These are phyloP conservation scores for Pulveroboletus sp. DNA, from an alignment of 768 basidiomycete species.

Conservation along the genomic window DNA sequence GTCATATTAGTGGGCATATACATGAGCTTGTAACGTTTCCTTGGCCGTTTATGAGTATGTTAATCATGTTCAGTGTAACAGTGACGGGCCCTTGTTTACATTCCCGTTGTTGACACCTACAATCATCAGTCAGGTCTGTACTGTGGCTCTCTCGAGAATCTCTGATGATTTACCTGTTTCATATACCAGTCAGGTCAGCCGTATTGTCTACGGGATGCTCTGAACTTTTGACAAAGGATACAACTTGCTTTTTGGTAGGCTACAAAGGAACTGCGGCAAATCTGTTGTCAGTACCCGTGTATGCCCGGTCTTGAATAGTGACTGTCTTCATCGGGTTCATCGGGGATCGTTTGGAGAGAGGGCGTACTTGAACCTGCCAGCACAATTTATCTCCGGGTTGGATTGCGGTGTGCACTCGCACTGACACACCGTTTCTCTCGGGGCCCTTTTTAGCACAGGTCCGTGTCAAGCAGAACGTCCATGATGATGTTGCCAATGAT, in stretches of 20 bases:
- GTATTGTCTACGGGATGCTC: background rate
- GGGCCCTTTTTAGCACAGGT: conserved; percentile 33
- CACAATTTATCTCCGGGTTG: background rate
- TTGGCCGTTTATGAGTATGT: background rate
- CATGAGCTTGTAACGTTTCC: conserved; percentile 58
- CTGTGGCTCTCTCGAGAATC: background rate
- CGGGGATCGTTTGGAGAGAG: conserved; percentile 61
- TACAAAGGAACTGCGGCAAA: conserved; percentile 67
- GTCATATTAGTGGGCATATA: conserved; percentile 56
- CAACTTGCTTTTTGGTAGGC: conserved; percentile 42
- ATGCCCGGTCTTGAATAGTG: conserved; percentile 67
- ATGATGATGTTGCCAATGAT: background rate
- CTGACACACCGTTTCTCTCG: conserved; percentile 13
- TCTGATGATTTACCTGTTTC: background rate
- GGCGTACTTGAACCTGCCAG: conserved; percentile 61
- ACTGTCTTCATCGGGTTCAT: conserved; percentile 60
- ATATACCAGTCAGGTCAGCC: conserved; percentile 20
- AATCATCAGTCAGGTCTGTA: conserved; percentile 48
- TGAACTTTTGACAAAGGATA: background rate
- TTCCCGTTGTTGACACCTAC: conserved; percentile 52
- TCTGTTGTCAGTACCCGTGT: conserved; percentile 74
- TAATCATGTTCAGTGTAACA: conserved; percentile 21
- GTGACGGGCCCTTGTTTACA: conserved; percentile 49
- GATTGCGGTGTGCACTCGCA: too few species aligned
- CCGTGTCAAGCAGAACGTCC: background rate